Conservation (phyloP, 169 alveolate genomes). For the Besnoitia besnoiti region DNA sequence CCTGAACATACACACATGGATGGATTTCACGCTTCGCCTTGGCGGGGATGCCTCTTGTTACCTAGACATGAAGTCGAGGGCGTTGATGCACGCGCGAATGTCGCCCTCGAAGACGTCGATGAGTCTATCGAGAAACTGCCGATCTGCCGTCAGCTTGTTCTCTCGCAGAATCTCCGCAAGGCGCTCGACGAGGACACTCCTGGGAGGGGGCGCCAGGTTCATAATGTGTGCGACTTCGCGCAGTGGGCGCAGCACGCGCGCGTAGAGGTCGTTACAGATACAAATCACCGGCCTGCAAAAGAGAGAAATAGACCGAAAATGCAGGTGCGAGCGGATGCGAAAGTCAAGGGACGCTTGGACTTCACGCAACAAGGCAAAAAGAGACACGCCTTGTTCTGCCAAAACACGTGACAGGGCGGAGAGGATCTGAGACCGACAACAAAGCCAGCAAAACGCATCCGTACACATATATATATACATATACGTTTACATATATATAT, state of each 20-base stretch:
- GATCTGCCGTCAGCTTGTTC: slow-evolving; percentile 72
- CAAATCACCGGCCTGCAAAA: slow-evolving; percentile 95
- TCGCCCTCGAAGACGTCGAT: slow-evolving; percentile 75
- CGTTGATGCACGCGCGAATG: slow-evolving; percentile 71
- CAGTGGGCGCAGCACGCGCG: slow-evolving; percentile 78
- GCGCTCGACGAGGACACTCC: slow-evolving; percentile 69
- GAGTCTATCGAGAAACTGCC: slow-evolving; percentile 73
- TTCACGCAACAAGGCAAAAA: no score
- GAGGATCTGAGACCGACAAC: no score
- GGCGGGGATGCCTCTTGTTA: no score
- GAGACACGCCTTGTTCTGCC: no score
- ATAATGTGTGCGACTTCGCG: slow-evolving; percentile 79
- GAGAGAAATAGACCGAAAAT: no score
- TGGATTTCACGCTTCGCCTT: no score
- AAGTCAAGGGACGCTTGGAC: no score
- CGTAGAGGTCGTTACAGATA: slow-evolving; percentile 92
- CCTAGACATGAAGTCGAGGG: slow-evolving; percentile 67
- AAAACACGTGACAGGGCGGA: no score
- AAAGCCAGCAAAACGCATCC: no score
- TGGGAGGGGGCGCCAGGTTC: slow-evolving; percentile 74
- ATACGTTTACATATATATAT: no score
- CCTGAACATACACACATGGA: no score
- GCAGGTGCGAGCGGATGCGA: neutral
- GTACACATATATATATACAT: no score
- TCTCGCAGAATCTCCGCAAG: slow-evolving; percentile 72